Base-by-base conservation (phyloP, 495 filamentous ascomycete species). In the Choiromyces venosus region DNA sequence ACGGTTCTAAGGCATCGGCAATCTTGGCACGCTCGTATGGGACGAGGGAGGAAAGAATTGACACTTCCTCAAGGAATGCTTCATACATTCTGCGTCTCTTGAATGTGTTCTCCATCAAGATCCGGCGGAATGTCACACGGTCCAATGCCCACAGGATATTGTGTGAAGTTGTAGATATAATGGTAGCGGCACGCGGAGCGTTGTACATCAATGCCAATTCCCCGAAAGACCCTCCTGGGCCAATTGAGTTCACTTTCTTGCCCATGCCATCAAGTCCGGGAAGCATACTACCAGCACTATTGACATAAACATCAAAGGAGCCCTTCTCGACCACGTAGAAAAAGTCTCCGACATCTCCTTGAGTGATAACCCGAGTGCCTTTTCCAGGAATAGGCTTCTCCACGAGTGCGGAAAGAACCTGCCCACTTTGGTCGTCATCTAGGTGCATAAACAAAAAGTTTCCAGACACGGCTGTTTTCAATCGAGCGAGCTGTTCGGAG, bases 171-270 rank as follows among this genome's bases (percentile, higher is more conserved):
- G 89, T 89, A 25, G 91, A 95, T 69, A 96, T 88, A 69, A 99
- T 93, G 1, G 95, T 98, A 4, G 95, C 95, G n/a, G 96, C 96
- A 78, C 95, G 91, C 5, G 96, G 95, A 21, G 95, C 93, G 79
- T 97, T 97, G 84, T 99, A 99, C 95, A 99, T 98, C 79, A 99
- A 86, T 35, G 95, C 95, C 68, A 99, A 85, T 84, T 99, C 95
- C 74, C 95, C 95, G 84, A 99, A 99, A n/a, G 92, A 96, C 69
- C 94, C 93, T 37, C 96, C 96, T 4, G 93, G 88, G 46, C 91
- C 91, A 70, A 93, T 94, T 52, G 84, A 87, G 79, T 87, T 88
- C n/a, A 98, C 94, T 76, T 91, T 92, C 70, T 87, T 86, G 39
- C 95, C 95, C 85, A 97, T 87, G 8, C 94, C 95, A 72, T 93